These are phyloP conservation scores for Eucalyptus urophylla DNA, from an alignment of 345 rosid genomes.

Conservation along the genomic window DNA sequence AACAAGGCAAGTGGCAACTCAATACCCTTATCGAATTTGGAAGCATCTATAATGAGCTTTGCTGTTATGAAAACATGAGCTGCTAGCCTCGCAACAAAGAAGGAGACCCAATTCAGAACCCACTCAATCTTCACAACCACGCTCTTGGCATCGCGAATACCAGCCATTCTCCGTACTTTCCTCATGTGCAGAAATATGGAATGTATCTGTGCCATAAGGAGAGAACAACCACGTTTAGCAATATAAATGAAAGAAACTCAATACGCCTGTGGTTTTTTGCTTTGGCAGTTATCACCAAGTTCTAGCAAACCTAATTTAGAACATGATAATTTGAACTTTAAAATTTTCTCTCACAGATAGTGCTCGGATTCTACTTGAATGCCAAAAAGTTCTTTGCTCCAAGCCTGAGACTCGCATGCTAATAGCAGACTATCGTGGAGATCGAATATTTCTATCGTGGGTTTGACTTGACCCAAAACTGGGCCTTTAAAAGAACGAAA, in stretches of 20 bases:
- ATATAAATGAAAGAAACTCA: not conserved
- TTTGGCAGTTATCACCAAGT: not conserved
- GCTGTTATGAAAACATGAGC: slow-evolving; percentile 62
- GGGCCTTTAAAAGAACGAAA: not conserved
- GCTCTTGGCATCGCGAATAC: slow-evolving; percentile 57
- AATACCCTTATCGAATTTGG: slow-evolving; percentile 55
- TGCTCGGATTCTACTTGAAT: not conserved
- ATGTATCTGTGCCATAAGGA: slow-evolving; percentile 51
- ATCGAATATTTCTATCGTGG: not conserved
- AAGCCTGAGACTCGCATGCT: not conserved
- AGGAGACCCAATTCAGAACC: slow-evolving; percentile 63
- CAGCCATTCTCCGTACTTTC: slow-evolving; percentile 82
- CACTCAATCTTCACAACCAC: slow-evolving; percentile 56
- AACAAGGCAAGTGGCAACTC: slow-evolving; percentile 79
- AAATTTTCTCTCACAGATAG: not conserved
- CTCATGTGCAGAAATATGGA: slow-evolving; percentile 80
- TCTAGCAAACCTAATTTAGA: not conserved
- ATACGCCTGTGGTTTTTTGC: not conserved
- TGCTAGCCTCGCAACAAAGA: slow-evolving; percentile 37
- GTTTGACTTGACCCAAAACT: not conserved
- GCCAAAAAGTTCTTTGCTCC: not conserved
- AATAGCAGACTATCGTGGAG: not conserved
- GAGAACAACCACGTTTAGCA: not conserved
- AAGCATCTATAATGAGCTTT: slow-evolving; percentile 59
- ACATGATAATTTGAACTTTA: not conserved